phyloP scores from a whole-genome alignment of 2,329 filamentous ascomycete genomes.

The Cercospora canescens region DNA sequence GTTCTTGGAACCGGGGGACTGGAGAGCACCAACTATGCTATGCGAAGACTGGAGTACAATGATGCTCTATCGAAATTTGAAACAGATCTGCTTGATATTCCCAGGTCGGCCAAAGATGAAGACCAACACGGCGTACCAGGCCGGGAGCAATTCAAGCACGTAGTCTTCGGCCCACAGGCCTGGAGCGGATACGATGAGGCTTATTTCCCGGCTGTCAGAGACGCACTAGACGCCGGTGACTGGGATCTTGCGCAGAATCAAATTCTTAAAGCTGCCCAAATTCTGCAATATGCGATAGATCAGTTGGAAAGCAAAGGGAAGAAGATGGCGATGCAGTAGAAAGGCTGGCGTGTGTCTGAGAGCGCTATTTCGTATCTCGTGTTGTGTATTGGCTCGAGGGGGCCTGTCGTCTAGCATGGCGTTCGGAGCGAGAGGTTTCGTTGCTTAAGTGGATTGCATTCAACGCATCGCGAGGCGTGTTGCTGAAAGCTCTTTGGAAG shows the following conservation, averaged over 20 bases:
- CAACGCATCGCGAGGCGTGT: not conserved
- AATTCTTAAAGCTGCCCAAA: slow-evolving; percentile 69
- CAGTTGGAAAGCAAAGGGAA: slow-evolving; percentile 37
- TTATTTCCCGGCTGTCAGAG: slow-evolving; percentile 81
- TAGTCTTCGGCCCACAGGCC: slow-evolving; percentile 79
- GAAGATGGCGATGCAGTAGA: not conserved
- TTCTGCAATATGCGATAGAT: slow-evolving; percentile 63
- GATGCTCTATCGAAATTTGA: slow-evolving; percentile 79
- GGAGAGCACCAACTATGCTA: slow-evolving; percentile 68
- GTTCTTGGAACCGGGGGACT: slow-evolving; percentile 70
- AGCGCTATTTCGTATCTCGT: not conserved
- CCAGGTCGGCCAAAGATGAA: slow-evolving; percentile 33
- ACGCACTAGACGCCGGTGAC: slow-evolving; percentile 71
- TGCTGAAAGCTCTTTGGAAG: not conserved
- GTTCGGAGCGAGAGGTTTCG: not conserved
- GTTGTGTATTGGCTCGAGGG: not conserved
- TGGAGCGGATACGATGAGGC: slow-evolving; percentile 70
- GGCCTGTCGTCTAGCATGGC: not conserved
- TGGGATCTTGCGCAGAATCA: slow-evolving; percentile 68
- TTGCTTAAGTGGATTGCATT: not conserved
- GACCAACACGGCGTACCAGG: slow-evolving; percentile 60
- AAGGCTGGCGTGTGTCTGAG: not conserved
- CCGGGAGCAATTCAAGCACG: slow-evolving; percentile 90
- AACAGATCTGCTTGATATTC: slow-evolving; percentile 75
- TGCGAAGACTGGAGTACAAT: slow-evolving; percentile 75